phyloP scores from a whole-genome alignment of 352 stramenopile genomes.

The Phytophthora melonis region DNA sequence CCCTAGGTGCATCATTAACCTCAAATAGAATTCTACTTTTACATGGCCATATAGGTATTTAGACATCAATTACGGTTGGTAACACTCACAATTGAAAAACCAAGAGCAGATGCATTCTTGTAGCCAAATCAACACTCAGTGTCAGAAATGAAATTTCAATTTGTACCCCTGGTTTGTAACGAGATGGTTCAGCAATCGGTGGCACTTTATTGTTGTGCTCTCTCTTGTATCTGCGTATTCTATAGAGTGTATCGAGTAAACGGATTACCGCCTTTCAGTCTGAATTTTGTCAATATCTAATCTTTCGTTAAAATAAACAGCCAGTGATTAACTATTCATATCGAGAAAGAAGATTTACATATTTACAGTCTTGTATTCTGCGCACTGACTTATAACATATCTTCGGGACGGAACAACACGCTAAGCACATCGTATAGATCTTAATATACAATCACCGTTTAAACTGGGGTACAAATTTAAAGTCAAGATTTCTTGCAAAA shows the following conservation, averaged over 20 bases:
- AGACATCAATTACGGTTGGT: not conserved
- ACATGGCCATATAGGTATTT: not conserved
- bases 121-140: not conserved
- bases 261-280: not conserved
- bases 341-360: not conserved
- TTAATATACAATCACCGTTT: not conserved
- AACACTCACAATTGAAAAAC: not conserved
- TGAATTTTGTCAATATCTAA: not conserved
- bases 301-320: not conserved
- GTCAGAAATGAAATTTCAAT: not conserved
- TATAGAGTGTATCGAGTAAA: not conserved
- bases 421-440: not conserved
- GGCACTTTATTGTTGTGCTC: not conserved
- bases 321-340: not conserved
- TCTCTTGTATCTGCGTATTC: not conserved
- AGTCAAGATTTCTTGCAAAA: not conserved
- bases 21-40: not conserved
- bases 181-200: not conserved
- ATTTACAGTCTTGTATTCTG: not conserved
- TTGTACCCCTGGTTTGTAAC: not conserved
- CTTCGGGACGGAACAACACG: not conserved
- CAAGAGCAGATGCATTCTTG: not conserved
- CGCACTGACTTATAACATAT: not conserved
- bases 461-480: not conserved
- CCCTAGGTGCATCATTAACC: not conserved